phyloP scores from a whole-genome alignment of 2,329 filamentous ascomycete genomes.

The Ophiostoma himal-ulmi region DNA sequence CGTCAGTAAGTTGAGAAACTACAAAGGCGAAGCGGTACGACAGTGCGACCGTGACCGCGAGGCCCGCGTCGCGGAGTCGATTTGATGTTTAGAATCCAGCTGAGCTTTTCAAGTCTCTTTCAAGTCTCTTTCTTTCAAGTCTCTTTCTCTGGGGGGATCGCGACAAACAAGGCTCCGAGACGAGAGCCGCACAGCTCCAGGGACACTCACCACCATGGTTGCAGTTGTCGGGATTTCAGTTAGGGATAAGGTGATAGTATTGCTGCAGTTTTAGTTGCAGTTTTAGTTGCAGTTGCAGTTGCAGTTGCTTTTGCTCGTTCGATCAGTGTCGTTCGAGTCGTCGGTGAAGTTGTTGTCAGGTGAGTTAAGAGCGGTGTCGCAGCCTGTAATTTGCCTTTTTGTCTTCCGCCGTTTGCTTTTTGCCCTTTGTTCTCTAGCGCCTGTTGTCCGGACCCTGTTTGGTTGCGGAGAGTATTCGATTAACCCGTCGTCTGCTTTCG shows the following conservation, averaged over 20 bases:
- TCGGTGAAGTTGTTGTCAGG: neutral
- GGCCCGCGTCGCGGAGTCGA: conserved; percentile 29
- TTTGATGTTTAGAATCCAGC: conserved; percentile 37
- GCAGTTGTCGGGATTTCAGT: neutral
- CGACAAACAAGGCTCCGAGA: conserved; percentile 18
- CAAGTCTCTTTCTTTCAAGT: neutral
- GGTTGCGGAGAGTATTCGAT: neutral
- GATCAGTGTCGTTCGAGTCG: neutral
- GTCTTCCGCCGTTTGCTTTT: neutral
- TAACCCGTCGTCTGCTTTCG: neutral
- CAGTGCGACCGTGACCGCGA: neutral
- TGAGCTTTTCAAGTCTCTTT: conserved; percentile 15
- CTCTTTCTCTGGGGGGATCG: neutral
- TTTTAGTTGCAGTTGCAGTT: neutral
- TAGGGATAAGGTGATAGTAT: neutral
- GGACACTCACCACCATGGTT: conserved; percentile 27
- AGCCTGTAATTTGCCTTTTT: neutral
- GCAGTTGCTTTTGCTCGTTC: neutral
- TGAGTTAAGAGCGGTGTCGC: conserved; percentile 11
- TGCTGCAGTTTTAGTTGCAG: neutral
- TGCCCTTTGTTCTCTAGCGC: conserved; percentile 6
- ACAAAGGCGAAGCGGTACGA: conserved; percentile 26
- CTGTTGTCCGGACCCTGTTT: neutral
- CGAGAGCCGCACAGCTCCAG: conserved; percentile 3
- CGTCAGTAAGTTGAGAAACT: conserved; percentile 63